Base-by-base conservation (phyloP, 2,329 filamentous ascomycete species). In the Colletotrichum kahawae region DNA sequence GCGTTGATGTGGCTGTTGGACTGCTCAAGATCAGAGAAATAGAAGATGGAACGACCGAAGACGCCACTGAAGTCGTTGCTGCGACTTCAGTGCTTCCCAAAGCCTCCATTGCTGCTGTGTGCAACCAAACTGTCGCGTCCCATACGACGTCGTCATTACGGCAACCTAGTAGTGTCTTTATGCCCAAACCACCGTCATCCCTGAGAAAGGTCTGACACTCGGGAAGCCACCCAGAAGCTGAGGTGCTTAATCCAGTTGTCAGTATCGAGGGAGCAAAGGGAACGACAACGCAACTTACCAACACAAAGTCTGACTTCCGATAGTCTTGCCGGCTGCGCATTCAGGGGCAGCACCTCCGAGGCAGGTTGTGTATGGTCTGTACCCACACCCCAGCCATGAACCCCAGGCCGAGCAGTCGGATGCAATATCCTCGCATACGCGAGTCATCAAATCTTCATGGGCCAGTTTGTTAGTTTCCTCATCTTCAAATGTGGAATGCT, bases 171-270 rank as follows among this genome's bases (percentile, higher is more conserved):
- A 75, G 62, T 10, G 62, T 75, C 14, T 72, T 72, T 12, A 29
- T 33, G 7, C 67, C 68, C 12, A 31, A 21, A 29, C 21, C 36
- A 13, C 69, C 72, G 4, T 75, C 72, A 21, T 63, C 56, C 33
- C 72, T 27, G 13, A 71, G 16, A 21, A 71, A 75, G 3, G 62
- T 62, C 43, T 75, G 72, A 2, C 72, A 75, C n/a, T 75, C 33
- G 21, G 24, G 36, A 33, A 56, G 43, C 64, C 48, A 34, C 3
- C 64, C 64, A 13, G 64, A 27, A 36, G 31, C 7, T 18, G 29
- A 13, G 5, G 33, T 43, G 12, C 34, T 59, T 27, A 14, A 57
- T 14, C 1, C 10, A 10, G n/a, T 1, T 27, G 14, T 51, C 6
- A 57, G 8, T 21, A 33, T 34, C 13, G n/a, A 14, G 56, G 6